Conservation (phyloP, 768 basidiomycete species). For the Tulasnella sp. region DNA sequence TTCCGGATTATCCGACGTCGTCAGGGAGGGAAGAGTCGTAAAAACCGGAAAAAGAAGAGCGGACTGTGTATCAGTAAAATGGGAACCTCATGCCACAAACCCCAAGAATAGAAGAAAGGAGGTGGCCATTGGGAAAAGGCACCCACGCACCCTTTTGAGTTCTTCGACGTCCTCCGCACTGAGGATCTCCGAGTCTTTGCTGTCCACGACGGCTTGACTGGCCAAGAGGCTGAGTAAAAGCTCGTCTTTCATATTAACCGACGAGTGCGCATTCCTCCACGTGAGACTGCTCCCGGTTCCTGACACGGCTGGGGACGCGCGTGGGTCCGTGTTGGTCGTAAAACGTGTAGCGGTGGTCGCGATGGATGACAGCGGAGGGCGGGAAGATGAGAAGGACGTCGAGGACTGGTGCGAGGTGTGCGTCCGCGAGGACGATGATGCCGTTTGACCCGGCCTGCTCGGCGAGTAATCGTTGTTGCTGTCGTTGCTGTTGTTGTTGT, state of each 20-base stretch:
- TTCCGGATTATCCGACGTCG: constrained; percentile 42
- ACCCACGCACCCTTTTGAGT: constrained; percentile 57
- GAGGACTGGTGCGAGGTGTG: background rate
- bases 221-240: constrained; percentile 85
- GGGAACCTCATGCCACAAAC: background rate
- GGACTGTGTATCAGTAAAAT: background rate
- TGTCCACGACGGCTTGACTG: constrained; percentile 92
- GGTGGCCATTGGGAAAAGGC: constrained; percentile 29
- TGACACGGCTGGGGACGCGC: constrained; percentile 16
- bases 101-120: background rate
- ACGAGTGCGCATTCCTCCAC: constrained; percentile 38
- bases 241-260: constrained; percentile 67
- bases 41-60: background rate
- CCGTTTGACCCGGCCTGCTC: background rate
- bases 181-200: constrained; percentile 73
- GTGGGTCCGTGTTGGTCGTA: constrained; percentile 1
- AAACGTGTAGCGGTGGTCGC: background rate
- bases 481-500: background rate
- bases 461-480: background rate
- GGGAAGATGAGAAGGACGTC: background rate
- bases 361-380: background rate
- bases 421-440: background rate
- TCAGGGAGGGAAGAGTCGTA: background rate
- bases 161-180: constrained; percentile 68
- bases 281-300: constrained; percentile 6